Base-by-base conservation (phyloP, 2,329 filamentous ascomycete genomes). In the Allantophomopsis lycopodina region DNA sequence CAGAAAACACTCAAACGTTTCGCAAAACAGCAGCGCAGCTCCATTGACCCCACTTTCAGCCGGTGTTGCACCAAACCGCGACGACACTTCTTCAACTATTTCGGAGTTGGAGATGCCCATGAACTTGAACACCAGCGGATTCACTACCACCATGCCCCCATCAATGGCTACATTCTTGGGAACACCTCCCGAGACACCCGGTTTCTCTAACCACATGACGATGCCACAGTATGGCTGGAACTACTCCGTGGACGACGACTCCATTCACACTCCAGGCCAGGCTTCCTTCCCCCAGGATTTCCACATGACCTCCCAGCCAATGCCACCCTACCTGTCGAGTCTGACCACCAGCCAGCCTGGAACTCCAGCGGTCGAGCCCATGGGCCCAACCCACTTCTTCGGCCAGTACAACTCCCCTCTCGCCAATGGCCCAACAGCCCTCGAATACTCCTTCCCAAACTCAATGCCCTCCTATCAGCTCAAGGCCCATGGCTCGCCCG, bases 121-220 rank as follows among this genome's bases (percentile, higher is more conserved):
- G 23, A 28, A 12, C 10, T 10, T 28, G 7, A 31, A 21, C 13
- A 32, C 16, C 13, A 30, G 18, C 8, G 30, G 32, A 36, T 17
- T 39, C 17, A 16, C 30, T 17, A 35, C 28, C 31, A 23, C n/a
- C 30, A 18, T 7, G 14, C 4, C 4, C 16, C 32, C 12, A 14
- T 42, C 31, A 28, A 18, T 42, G 7, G 37, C 37, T 4, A n/a
- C 14, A n/a, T 16, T 18, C 5, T 12, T 38, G 20, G 38, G 32
- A 30, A 40, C 40, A 5, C 40, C 40, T 32, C 40, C 40, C 6
- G 40, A 42, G 21, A 42, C 40, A 17, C 40, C 40, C 20, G 37
- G 32, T 16, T 13, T n/a, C 20, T 34, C 18, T 7, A 14, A 35
- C 7, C 12, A 18, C n/a, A 16, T 23, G 13, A 13, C n/a, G 16